Conservation (phyloP, 2,329 filamentous ascomycete species). For the Achaetomium macrosporum region DNA sequence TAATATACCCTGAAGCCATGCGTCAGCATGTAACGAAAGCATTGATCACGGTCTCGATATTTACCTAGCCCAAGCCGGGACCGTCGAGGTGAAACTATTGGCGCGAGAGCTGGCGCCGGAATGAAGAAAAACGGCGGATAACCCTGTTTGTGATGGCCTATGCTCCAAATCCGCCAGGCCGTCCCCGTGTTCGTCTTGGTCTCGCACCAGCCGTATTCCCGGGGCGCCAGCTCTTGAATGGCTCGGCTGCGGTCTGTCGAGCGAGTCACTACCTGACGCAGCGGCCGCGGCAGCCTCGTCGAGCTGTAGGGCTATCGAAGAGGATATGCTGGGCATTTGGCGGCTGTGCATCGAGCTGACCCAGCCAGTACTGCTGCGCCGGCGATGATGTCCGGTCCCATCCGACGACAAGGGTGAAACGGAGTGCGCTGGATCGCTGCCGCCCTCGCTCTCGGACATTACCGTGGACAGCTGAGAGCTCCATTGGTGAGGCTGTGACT, state of each 20-base stretch:
- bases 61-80: slow-evolving; percentile 52
- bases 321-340: slow-evolving; percentile 53
- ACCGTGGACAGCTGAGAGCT: slow-evolving; percentile 60
- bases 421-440: slow-evolving; percentile 44
- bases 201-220: slow-evolving; percentile 43
- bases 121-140: slow-evolving; percentile 48
- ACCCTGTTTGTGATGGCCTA: slow-evolving; percentile 47
- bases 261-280: slow-evolving; percentile 38
- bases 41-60: slow-evolving; percentile 5
- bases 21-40: neutral
- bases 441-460: slow-evolving; percentile 54
- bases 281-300: slow-evolving; percentile 29
- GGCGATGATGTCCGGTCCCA: slow-evolving; percentile 22
- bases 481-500: slow-evolving; percentile 52
- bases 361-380: slow-evolving; percentile 44
- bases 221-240: slow-evolving; percentile 37
- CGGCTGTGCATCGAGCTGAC: slow-evolving; percentile 45
- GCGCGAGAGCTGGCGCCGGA: slow-evolving; percentile 41
- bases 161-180: slow-evolving; percentile 55
- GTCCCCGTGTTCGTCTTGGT: slow-evolving; percentile 60
- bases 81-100: slow-evolving; percentile 38
- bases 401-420: slow-evolving; percentile 41
- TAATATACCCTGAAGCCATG: slow-evolving; percentile 57
- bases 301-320: slow-evolving; percentile 43
- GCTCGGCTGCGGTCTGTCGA: slow-evolving; percentile 45